A percentile compares a stretch with the other conserved stretches of the same genome.
Conservation (phyloP, 768 basidiomycete species). For the Multifurca ochricompacta region DNA sequence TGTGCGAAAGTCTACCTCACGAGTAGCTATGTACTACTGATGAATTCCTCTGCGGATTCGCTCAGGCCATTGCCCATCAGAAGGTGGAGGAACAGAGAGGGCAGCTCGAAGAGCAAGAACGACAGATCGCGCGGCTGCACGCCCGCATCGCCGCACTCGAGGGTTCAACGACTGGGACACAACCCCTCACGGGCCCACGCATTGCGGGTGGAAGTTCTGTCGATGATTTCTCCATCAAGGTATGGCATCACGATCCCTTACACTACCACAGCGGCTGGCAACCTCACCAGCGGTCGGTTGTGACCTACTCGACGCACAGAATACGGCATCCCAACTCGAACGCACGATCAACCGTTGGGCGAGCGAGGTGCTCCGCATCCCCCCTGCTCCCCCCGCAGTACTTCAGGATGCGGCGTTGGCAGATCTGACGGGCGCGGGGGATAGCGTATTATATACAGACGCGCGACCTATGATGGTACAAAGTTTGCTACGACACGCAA, state of each 20-base stretch:
- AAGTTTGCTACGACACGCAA: conserved; percentile 70
- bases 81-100: conserved; percentile 76
- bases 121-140: conserved; percentile 67
- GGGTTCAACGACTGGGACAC: conserved; percentile 40
- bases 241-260: conserved; percentile 21
- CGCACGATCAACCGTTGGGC: conserved; percentile 85
- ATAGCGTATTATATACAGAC: conserved; percentile 28
- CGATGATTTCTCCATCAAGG: conserved; percentile 87
- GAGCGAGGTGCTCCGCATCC: conserved; percentile 57
- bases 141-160: conserved; percentile 67
- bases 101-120: conserved; percentile 78
- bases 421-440: conserved; percentile 48
- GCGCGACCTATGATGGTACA: conserved; percentile 63
- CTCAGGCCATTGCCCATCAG: conserved; percentile 77
- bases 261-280: neutral
- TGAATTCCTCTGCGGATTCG: neutral
- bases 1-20: conserved; percentile 24
- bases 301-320: conserved; percentile 37
- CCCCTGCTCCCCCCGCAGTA: conserved; percentile 43
- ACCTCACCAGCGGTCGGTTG: too few species aligned
- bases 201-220: conserved; percentile 54
- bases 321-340: conserved; percentile 59
- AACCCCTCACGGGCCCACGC: conserved; percentile 25
- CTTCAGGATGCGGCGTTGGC: conserved; percentile 51
- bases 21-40: too few species aligned